Evolutionary conservation across 2,329 filamentous ascomycete genomes (phyloP).

Genomic region (Colletotrichum cordylinicola): DNA sequence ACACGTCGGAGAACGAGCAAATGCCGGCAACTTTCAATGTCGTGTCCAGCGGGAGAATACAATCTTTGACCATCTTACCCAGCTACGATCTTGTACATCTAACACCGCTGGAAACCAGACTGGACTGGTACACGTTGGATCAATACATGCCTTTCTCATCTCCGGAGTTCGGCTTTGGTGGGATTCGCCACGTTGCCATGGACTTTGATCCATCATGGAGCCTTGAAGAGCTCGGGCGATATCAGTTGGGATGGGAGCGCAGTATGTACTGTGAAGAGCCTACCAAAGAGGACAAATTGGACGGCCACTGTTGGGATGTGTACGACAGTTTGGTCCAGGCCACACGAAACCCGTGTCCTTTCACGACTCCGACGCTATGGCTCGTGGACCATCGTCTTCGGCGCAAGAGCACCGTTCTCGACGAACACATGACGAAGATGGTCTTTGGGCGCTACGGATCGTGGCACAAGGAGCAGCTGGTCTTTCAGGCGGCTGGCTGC

Average conservation of each 20-base stretch:
- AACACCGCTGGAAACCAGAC: accelerated
- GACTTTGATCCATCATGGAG: background rate
- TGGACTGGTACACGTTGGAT: accelerated
- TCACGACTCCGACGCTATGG: background rate
- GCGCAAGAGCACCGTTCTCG: background rate
- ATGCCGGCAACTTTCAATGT: background rate
- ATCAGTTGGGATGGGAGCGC: background rate
- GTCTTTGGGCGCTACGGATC: background rate
- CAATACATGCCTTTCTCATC: background rate
- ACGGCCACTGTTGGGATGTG: accelerated
- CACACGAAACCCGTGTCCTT: accelerated
- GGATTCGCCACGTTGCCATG: background rate
- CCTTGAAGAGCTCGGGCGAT: background rate
- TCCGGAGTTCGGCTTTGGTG: background rate
- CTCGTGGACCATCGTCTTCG: background rate
- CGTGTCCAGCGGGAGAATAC: background rate
- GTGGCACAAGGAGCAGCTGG: background rate
- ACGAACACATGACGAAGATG: background rate
- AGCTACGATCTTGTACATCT: background rate
- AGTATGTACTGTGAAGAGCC: too few species aligned
- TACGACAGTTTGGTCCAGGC: background rate
- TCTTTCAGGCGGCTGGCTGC: background rate
- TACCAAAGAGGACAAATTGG: background rate
- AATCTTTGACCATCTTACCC: background rate
- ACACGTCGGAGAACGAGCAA: accelerated